These are phyloP conservation scores for Cryptosporidium bovis DNA, from an alignment of 169 alveolate species.

Conservation along the genomic window DNA sequence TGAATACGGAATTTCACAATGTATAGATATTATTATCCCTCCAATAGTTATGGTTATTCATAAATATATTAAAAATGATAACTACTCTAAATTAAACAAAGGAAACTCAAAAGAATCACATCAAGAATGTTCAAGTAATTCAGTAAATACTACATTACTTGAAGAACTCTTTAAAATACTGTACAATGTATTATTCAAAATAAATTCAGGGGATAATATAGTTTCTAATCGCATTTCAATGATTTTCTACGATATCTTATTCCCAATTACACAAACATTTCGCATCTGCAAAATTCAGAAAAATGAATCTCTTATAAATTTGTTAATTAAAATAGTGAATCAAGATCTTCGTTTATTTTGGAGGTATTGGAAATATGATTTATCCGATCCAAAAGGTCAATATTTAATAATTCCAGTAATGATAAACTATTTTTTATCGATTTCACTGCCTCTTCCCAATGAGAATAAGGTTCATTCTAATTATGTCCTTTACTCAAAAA, in stretches of 20 bases:
- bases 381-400: neutral
- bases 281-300: neutral
- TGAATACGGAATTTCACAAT: conserved; percentile 21
- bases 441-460: conserved; percentile 13
- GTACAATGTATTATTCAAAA: conserved; percentile 10
- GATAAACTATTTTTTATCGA: conserved; percentile 12
- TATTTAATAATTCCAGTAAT: conserved; percentile 39
- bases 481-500: neutral
- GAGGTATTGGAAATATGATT: conserved; percentile 22
- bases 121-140: neutral
- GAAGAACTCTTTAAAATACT: conserved; percentile 28
- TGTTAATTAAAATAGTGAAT: conserved; percentile 8
- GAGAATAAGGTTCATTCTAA: no score
- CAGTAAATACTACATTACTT: neutral
- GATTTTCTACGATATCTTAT: conserved; percentile 36
- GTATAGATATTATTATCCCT: conserved; percentile 39
- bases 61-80: conserved; percentile 11
- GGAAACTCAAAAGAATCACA: neutral
- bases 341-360: conserved; percentile 36
- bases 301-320: conserved; percentile 12
- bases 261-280: conserved; percentile 1
- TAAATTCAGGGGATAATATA: neutral
- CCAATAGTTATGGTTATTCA: conserved; percentile 56
- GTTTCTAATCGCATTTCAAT: conserved; percentile 26
- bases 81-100: neutral